phyloP scores from a whole-genome alignment of 1,284 basidiomycete species.

The Ustilago cynodontis region DNA sequence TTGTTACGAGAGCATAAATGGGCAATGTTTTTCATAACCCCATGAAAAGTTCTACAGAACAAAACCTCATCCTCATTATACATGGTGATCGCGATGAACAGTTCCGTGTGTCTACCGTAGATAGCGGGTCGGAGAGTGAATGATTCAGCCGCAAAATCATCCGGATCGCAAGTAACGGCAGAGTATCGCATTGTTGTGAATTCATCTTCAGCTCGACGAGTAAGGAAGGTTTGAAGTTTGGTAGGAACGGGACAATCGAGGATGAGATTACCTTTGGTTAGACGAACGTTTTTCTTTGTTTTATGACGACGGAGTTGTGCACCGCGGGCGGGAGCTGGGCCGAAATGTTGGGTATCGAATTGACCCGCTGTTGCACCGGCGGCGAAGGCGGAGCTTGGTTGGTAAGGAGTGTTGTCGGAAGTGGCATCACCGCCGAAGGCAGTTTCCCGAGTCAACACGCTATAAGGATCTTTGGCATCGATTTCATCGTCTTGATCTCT shows the following conservation, averaged over 20 bases:
- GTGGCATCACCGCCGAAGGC: slow-evolving; percentile 28
- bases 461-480: slow-evolving; percentile 25
- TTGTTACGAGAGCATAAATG: slow-evolving; percentile 88
- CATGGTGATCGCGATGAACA: slow-evolving; percentile 89
- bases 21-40: slow-evolving; percentile 80
- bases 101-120: slow-evolving; percentile 83
- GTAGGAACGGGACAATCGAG: slow-evolving; percentile 70
- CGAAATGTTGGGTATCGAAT: slow-evolving; percentile 65
- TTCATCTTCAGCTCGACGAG: slow-evolving; percentile 83
- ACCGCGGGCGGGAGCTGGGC: slow-evolving; percentile 63
- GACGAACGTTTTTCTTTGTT: slow-evolving; percentile 70
- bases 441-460: slow-evolving; percentile 31
- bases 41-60: slow-evolving; percentile 93
- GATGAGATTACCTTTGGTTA: slow-evolving; percentile 70
- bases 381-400: background rate
- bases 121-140: slow-evolving; percentile 89
- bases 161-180: slow-evolving; percentile 74
- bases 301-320: slow-evolving; percentile 67
- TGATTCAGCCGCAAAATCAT: slow-evolving; percentile 85
- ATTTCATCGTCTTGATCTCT: slow-evolving; percentile 22
- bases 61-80: slow-evolving; percentile 89
- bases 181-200: slow-evolving; percentile 78
- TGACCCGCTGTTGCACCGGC: slow-evolving; percentile 1
- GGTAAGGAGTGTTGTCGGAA: slow-evolving; percentile 10
- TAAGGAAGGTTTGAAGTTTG: slow-evolving; percentile 74